Base-by-base conservation (phyloP, 1,284 basidiomycete species). In the Trametes polyzona region DNA sequence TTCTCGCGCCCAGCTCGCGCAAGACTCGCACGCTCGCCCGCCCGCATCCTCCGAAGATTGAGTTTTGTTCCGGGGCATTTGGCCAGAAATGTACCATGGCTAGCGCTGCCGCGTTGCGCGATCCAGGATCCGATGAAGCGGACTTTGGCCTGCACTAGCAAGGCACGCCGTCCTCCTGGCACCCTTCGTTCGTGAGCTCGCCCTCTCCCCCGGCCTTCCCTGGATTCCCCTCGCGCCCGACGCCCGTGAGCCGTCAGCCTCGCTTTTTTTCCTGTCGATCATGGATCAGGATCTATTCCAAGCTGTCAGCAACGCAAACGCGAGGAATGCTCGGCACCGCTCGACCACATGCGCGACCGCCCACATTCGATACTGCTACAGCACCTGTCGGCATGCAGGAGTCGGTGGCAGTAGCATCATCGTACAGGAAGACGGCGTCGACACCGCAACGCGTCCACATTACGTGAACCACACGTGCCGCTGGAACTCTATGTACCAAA, bases 1-100 rank as follows among this genome's bases (percentile, higher is more conserved):
- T 39, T 14, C 41, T 11, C 17, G n/a, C n/a, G n/a, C n/a, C n/a
- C n/a, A n/a, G n/a, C n/a, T n/a, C n/a, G n/a, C n/a, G n/a, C n/a
- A n/a, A n/a, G n/a, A n/a, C n/a, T n/a, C 37, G 10, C 19, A 39
- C 16, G 10, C 36, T 37, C 36, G 36, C 8, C 36, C 21, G 23
- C 23, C 27, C 46, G 7, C 14, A n/a, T 29, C 46, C 49, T 42
- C 49, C 50, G 36, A 23, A 60, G 51, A 47, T 61, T 55, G 55
- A 54, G 55, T 57, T n/a, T 61, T 57, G 59, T 47, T 47, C 58
- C 53, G 49, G 37, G n/a, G 11, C 35, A 16, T 29, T 23, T 12
- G 24, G n/a, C n/a, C n/a, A n/a, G n/a, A n/a, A n/a, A n/a, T n/a
- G n/a, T n/a, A n/a, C n/a, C n/a, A n/a, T n/a, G n/a, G n/a, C n/a